Evolutionary conservation across 2,329 filamentous ascomycete genomes (phyloP).

Genomic region (Cordyceps fumosorosea): DNA sequence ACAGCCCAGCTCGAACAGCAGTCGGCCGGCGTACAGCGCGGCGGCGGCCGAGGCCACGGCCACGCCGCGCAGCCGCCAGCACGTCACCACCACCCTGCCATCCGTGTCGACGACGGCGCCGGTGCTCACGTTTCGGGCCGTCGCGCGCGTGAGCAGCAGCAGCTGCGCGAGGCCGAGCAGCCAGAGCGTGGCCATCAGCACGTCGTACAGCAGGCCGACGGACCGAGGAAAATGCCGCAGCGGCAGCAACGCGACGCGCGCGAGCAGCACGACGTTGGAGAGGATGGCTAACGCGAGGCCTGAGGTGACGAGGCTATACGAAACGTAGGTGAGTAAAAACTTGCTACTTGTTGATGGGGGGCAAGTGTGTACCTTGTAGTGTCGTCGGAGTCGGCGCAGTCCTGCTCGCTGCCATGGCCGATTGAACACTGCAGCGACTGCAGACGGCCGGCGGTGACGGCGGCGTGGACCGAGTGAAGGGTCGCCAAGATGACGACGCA

Average conservation of each 20-base stretch:
- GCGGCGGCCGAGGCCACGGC: neutral
- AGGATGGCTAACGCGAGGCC: slow-evolving; percentile 26
- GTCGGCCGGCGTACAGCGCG: neutral
- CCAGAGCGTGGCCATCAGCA: slow-evolving; percentile 24
- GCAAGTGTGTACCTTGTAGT: neutral
- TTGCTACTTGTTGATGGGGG: neutral
- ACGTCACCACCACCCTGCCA: neutral
- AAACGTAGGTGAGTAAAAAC: neutral
- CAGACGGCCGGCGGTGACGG: neutral
- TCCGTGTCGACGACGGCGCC: neutral
- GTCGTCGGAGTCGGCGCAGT: neutral
- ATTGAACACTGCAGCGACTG: slow-evolving; percentile 1
- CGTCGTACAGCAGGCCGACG: slow-evolving; percentile 23
- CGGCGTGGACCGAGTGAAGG: neutral
- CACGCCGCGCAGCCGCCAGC: slow-evolving; percentile 2
- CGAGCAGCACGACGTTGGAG: slow-evolving; percentile 21
- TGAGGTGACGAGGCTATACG: slow-evolving; percentile 21
- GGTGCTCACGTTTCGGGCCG: neutral
- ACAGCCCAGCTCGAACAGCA: neutral
- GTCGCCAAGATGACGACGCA: neutral
- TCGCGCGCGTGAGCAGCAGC: neutral
- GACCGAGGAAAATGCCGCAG: slow-evolving; percentile 19
- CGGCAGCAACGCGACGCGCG: slow-evolving; percentile 19
- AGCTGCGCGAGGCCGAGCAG: slow-evolving; percentile 16
- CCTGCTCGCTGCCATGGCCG: neutral